Evolutionary conservation across 2,329 filamentous ascomycete species (phyloP).

Genomic region (Xenoacremonium recifei): DNA sequence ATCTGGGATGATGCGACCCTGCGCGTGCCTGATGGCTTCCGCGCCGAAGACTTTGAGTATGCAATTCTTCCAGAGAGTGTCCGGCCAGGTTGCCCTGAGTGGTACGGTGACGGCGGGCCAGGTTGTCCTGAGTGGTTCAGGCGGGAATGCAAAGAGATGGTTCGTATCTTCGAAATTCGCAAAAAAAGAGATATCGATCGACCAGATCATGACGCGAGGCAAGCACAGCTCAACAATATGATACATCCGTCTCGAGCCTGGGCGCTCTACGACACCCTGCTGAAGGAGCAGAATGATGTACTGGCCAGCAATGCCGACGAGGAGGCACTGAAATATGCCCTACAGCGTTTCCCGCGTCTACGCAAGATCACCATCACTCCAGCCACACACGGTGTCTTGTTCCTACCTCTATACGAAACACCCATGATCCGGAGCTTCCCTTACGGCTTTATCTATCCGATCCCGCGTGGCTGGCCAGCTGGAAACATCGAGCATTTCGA

Average conservation of each 20-base stretch:
- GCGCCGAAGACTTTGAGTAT: background rate
- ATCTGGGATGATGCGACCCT: constrained; percentile 37
- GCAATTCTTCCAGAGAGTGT: too few species aligned
- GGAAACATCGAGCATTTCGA: background rate
- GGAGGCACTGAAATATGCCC: constrained; percentile 30
- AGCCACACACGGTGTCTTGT: constrained; percentile 35
- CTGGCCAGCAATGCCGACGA: constrained; percentile 26
- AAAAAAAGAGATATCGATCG: background rate
- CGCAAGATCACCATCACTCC: constrained; percentile 37
- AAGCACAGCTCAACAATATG: background rate
- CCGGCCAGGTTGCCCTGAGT: background rate
- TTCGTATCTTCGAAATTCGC: background rate
- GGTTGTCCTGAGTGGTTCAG: background rate
- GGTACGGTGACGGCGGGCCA: background rate
- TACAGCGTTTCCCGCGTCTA: constrained; percentile 34
- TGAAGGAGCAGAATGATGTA: constrained; percentile 31
- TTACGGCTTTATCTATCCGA: constrained; percentile 36
- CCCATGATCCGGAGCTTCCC: constrained; percentile 42
- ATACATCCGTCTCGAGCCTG: constrained; percentile 9
- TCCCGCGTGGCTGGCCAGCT: constrained; percentile 28
- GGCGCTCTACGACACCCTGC: constrained; percentile 30
- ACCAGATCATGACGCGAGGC: background rate
- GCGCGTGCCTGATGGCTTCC: background rate
- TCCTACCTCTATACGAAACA: constrained; percentile 38
- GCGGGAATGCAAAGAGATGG: background rate